Base-by-base conservation (phyloP, 148 eudicot genomes). In the Vaccinium vitisidaea region DNA sequence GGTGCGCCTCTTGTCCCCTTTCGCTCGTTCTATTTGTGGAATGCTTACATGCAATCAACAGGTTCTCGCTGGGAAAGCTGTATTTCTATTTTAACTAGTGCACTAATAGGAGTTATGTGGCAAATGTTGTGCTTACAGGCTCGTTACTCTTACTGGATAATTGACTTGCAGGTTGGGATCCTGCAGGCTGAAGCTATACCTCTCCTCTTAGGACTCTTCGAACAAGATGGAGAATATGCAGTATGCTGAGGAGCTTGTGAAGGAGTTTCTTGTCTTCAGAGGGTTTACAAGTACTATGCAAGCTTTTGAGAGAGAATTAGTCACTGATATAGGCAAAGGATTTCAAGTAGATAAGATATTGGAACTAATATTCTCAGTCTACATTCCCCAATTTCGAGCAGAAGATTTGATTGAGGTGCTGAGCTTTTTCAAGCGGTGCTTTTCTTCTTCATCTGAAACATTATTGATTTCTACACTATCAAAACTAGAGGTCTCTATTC, bases 231-330 rank as follows among this genome's bases (percentile, higher is more conserved):
- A 96, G 87, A 92, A 94, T 79, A 92, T 96, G 94, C 88, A 80
- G 84, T 93, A 92, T 85, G 99, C 97, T 5, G 99, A 96, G 91
- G 98, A 96, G 89, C 92, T 96, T 23, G 95, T 94, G 77, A 89
- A 94, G 80, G 99, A 96, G 86, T 96, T 93, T 79, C 94, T 96
- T 25, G 92, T 92, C 77, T 96, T 94, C 80, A 91, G 99, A 89
- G 97, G 99, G 78, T 96, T 96, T 85, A 96, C 98, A 81, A 91
- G 80, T 76, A 96, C 97, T 81, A 85, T 96, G 80, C 97, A 96
- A 88, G 86, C 94, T 75, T 92, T 91, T 85, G 95, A 91, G 85
- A 91, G 91, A 87, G 98, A 96, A 87, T 81, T 94, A 49, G 88
- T 86, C 78, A 94, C 95, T 27, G 99, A 94, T 87, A 80, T 96